These are phyloP conservation scores for Oenanthe sinensis DNA, from an alignment of 129 eudicot species.

Conservation along the genomic window DNA sequence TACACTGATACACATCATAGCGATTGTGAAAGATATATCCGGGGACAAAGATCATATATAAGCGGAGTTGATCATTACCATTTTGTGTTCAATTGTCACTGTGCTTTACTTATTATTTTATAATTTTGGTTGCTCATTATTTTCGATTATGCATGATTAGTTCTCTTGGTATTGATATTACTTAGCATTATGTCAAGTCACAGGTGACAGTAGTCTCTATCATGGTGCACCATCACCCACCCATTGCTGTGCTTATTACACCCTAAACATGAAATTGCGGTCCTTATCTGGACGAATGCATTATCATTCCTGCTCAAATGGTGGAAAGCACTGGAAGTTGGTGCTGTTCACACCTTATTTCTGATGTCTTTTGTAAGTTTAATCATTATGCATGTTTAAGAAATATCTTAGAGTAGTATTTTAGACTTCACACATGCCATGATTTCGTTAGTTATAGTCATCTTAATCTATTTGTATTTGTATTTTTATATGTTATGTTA, in stretches of 20 bases:
- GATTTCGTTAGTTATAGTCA: neutral
- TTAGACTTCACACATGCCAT: neutral
- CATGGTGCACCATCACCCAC: conserved; percentile 13
- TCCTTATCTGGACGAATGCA: conserved; percentile 6
- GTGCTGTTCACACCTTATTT: neutral
- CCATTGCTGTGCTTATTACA: neutral
- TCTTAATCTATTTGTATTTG: neutral
- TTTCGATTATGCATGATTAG: neutral
- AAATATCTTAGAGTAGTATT: neutral
- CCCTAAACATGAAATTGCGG: neutral
- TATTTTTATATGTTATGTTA: neutral
- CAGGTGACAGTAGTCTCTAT: neutral
- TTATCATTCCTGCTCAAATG: neutral
- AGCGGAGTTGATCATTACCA: neutral
- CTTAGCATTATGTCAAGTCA: neutral
- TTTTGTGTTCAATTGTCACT: neutral
- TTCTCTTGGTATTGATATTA: neutral
- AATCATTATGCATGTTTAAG: neutral
- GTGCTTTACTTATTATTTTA: too few relatives aligned
- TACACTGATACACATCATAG: too few relatives aligned
- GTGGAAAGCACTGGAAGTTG: conserved; percentile 13
- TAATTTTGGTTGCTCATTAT: neutral
- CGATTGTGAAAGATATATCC: neutral
- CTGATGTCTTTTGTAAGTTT: neutral
- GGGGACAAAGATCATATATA: neutral